A percentile compares a stretch with the other conserved stretches of the same genome.
Evolutionary conservation across 495 filamentous ascomycete genomes (phyloP).

Genomic region (Aspergillus heteromorphus): DNA sequence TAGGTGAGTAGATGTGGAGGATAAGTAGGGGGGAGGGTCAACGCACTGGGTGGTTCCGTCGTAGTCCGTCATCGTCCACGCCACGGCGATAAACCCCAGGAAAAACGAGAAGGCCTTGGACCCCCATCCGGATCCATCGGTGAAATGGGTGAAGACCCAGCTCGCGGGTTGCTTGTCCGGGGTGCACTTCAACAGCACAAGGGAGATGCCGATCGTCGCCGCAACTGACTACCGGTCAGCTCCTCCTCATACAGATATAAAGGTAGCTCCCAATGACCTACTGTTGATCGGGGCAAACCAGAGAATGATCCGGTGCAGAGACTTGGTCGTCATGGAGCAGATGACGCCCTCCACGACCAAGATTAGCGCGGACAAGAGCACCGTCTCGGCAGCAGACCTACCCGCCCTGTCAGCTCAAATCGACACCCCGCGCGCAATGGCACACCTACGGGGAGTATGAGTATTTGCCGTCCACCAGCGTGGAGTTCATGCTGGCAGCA

Average conservation of each 20-base stretch:
- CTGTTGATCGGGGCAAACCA: slow-evolving; percentile 74
- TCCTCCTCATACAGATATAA: background rate
- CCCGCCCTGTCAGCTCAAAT: slow-evolving; percentile 10
- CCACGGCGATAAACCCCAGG: slow-evolving; percentile 64
- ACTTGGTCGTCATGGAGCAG: slow-evolving; percentile 61
- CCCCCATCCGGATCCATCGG: slow-evolving; percentile 62
- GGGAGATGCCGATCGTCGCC: slow-evolving; percentile 56
- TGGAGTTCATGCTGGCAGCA: slow-evolving; percentile 52
- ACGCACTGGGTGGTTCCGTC: slow-evolving; percentile 66
- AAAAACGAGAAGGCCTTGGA: slow-evolving; percentile 61
- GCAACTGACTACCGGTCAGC: slow-evolving; percentile 30
- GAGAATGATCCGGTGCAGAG: slow-evolving; percentile 55
- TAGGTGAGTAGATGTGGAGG: background rate
- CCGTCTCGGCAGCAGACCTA: slow-evolving; percentile 59
- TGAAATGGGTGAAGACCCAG: slow-evolving; percentile 64
- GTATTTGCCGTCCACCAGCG: slow-evolving; percentile 38
- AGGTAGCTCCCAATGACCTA: slow-evolving; percentile 19
- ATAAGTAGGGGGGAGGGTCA: background rate
- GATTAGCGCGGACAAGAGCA: slow-evolving; percentile 53
- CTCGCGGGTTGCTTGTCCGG: slow-evolving; percentile 57
- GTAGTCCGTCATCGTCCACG: slow-evolving; percentile 75
- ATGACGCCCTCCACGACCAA: slow-evolving; percentile 56
- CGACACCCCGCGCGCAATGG: background rate
- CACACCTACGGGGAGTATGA: slow-evolving; percentile 40
- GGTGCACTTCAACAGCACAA: slow-evolving; percentile 56